Percentiles rank a stretch among this genome's conserved stretches.
Evolutionary conservation across 2,329 filamentous ascomycete species (phyloP).

Genomic region (Aspergillus fumigatiaffinis): DNA sequence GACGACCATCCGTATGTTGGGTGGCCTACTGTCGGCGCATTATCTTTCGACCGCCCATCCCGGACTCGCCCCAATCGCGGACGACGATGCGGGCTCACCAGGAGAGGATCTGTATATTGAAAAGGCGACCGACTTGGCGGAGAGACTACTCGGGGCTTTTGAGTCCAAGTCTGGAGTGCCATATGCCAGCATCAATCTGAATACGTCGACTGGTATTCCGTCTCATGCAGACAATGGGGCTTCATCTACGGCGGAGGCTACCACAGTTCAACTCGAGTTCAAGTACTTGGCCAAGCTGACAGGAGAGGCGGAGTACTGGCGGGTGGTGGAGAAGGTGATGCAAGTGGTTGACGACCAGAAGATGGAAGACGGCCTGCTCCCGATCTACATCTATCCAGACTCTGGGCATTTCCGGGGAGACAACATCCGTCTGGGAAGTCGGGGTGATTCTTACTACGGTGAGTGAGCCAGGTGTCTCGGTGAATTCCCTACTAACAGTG

Average conservation of each 20-base stretch:
- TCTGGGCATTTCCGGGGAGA: conserved; percentile 73
- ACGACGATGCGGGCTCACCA: conserved; percentile 66
- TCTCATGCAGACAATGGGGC: conserved; percentile 84
- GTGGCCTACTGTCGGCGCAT: conserved; percentile 86
- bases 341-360: conserved; percentile 81
- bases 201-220: conserved; percentile 67
- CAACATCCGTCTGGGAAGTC: conserved; percentile 87
- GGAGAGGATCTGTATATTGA: conserved; percentile 93
- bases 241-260: conserved; percentile 89
- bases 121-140: conserved; percentile 89
- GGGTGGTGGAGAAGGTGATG: conserved; percentile 87
- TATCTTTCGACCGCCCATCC: conserved; percentile 86
- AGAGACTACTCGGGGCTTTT: conserved; percentile 81
- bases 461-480: background rate
- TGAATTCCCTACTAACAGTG: conserved; percentile 6
- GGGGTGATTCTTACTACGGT: conserved; percentile 93
- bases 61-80: conserved; percentile 67
- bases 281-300: conserved; percentile 95
- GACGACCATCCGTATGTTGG: conserved; percentile 96
- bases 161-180: conserved; percentile 83
- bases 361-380: conserved; percentile 75
- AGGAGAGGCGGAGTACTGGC: conserved; percentile 89
- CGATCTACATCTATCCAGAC: conserved; percentile 82
- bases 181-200: conserved; percentile 84
- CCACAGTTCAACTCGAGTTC: conserved; percentile 89